Base-by-base conservation (phyloP, 441 rosid species). In the Metrosideros polymorpha region DNA sequence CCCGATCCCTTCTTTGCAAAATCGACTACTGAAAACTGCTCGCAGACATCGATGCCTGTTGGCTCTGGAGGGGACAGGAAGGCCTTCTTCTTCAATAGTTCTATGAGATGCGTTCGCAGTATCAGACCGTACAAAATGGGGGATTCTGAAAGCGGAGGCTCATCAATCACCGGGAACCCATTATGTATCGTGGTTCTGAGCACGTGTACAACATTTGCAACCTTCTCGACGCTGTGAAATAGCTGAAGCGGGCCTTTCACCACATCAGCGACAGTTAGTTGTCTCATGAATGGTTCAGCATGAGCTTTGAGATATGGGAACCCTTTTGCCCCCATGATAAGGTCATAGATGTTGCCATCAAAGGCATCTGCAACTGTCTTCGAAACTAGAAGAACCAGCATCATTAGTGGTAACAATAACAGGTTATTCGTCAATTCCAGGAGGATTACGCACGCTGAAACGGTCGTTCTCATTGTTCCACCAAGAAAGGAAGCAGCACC, bases 401-500 rank as follows among this genome's bases (percentile, higher is more conserved):
- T 95, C 92, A 95, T 94, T 91, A 97, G 90, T 27, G 99, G 98
- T 19, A 97, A 90, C 32, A 97, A 84, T 85, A 94, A 90, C 15
- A 97, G 92, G 85, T 95, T 95, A 90, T 95, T 94, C 59, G 98
- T 97, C 85, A 95, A 86, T 89, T 97, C 98, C 85, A 95, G 92
- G 87, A 97, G 91, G 85, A 97, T 93, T n/a, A 95, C 96, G 88
- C 98, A 95, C 32, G 94, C 88, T 32, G 99, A 97, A 55, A 97
- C 97, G 0, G 98, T 97, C 92, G 91, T 92, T 92, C 98, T 91
- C 99, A 95, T 97, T 13, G 99, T 90, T 86, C 99, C 98, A 19
- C 98, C 98, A 25, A 95, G 99, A 88, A 96, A 90, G 43, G 99
- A 94, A 12, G 98, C 97, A 83, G 99, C 98, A 82, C 98, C 99